Base-by-base conservation (phyloP, 2,329 filamentous ascomycete genomes). In the Pseudocercospora ulei region DNA sequence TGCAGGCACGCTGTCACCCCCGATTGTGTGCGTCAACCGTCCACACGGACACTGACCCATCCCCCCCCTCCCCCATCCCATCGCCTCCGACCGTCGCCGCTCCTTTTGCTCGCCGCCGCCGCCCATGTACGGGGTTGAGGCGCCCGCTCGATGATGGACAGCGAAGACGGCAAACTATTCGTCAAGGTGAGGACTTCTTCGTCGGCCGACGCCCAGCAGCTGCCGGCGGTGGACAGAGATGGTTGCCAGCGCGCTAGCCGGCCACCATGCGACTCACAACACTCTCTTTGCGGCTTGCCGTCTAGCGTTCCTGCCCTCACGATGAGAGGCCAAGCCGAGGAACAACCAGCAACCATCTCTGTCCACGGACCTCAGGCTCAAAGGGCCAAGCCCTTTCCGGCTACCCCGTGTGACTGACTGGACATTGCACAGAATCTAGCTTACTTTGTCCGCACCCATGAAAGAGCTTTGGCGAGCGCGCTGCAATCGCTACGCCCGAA, bases 401-500 rank as follows among this genome's bases (percentile, higher is more conserved):
- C n/a, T 37, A 7, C 14, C 5, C 16, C 14, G n/a, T 17, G 17
- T 25, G 9, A 23, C 37, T 41, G 23, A 45, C 29, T 13, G 8
- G 12, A 9, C 20, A 22, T 18, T 12, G 17, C 14, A 36, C 62
- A 95, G 88, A 90, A 93, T 72, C 74, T 98, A 61, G 87, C 88
- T 60, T 80, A 80, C 66, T 96, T 94, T 65, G 86, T 98, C 65
- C 85, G 87, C 48, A 94, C 86, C 39, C 86, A 98, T 69, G 90
- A 98, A 66, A 93, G 93, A 67, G 88, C 87, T 23, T 75, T 98
- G 48, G 90, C 90, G 59, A 96, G 96, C 68, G 88, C 88, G 55
- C 70, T 95, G 47, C 88, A 95, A 63, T 72, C 92, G 54, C 80
- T 80, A 61, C 77, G 83, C 54, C 79, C 83, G 56, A 73, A 75